phyloP scores from a whole-genome alignment of 371 early-diverging fungal genomes.

The Apophysomyces elegans region DNA sequence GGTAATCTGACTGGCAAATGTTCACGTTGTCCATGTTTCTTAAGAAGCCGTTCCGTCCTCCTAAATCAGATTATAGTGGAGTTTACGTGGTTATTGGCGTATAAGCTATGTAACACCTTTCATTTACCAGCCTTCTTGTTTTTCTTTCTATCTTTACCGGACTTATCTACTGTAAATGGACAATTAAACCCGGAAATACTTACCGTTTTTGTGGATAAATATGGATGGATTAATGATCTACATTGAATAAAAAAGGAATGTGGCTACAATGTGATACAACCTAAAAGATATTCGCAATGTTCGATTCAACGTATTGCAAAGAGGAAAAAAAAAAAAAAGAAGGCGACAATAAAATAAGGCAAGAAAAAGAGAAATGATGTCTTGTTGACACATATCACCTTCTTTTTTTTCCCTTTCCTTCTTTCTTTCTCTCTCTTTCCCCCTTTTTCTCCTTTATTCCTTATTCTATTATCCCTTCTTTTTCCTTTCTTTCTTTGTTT shows the following conservation, averaged over 20 bases:
- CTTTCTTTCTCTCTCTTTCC: not conserved
- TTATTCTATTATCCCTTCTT: not conserved
- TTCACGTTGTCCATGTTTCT: constrained; percentile 3
- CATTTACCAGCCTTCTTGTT: constrained; percentile 1
- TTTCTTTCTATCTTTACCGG: not conserved
- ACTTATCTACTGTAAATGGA: not conserved
- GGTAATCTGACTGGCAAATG: not conserved
- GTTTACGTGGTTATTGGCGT: not conserved
- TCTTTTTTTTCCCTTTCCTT: constrained; percentile 10
- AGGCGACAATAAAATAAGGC: too few species aligned
- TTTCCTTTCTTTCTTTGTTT: too few species aligned
- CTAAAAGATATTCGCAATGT: constrained; percentile 13
- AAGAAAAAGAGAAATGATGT: not conserved
- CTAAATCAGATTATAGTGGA: not conserved
- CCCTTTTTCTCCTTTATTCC: constrained; percentile 5
- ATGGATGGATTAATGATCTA: constrained; percentile 26
- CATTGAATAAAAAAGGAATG: constrained; percentile 26
- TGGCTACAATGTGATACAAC: constrained; percentile 20
- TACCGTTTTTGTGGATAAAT: constrained; percentile 8
- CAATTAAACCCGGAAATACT: constrained; percentile 3
- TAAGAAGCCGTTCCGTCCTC: not conserved
- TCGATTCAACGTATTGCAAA: constrained; percentile 6
- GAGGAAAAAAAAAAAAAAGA: not conserved
- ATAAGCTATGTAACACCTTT: not conserved
- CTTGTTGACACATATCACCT: constrained; percentile 9